Base-by-base conservation (phyloP, 2,329 filamentous ascomycete species). In the Paecilomyces variotii region DNA sequence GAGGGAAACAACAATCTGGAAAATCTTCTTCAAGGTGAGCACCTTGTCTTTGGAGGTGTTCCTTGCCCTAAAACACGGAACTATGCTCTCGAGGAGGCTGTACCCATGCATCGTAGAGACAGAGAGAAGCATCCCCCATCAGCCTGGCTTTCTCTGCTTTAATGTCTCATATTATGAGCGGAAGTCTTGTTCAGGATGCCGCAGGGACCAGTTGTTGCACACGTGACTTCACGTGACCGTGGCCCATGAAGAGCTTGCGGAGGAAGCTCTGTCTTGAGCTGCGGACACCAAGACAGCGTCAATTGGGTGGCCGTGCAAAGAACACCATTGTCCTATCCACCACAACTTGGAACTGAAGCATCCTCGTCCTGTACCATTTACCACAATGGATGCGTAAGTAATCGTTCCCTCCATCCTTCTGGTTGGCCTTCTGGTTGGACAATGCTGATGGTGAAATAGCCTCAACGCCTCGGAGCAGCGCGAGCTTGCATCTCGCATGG, bases 401-500 rank as follows among this genome's bases (percentile, higher is more conserved):
- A 27, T n/a, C 0, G 35, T 35, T 49, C 12, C 26, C 51, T 12
- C 49, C 19, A 3, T 19, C 19, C 6, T 39, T 45, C 35, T 45
- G 14, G 9, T 45, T 24, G n/a, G 19, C 14, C 14, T 2, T 3
- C n/a, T 7, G 9, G 35, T 45, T 39, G 3, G 9, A 9, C 50
- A 25, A 32, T 32, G 34, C 34, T 57, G 25, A 59, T 55, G 32
- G 57, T 26, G 1, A 52, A 60, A 56, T 69, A 88, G 86, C 68
- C 88, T 96, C 74, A 90, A 84, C 67, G 74, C 82, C 69, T 76
- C 85, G 69, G 93, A 97, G 82, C 90, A 95, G 82, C 89, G 90
- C 79, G 90, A 94, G 83, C 89, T 99, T 73, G 88, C 96, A 78
- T 80, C 85, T 79, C 91, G 94, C 78, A 92, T 99, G 85, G 91